phyloP scores from a whole-genome alignment of 495 filamentous ascomycete genomes.

The Aspergillus incahuasiensis region DNA sequence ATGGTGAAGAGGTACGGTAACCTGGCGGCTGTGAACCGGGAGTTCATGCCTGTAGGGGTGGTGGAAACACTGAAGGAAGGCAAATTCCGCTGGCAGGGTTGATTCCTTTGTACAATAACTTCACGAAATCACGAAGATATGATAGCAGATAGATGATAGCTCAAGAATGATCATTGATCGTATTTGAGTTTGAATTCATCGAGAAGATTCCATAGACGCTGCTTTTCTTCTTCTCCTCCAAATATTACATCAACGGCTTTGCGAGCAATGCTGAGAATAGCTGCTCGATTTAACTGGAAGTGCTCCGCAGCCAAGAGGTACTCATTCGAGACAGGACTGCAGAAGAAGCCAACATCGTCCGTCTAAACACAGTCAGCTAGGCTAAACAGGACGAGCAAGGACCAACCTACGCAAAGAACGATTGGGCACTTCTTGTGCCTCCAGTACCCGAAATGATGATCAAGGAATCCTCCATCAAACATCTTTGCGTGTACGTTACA shows the following conservation, averaged over 20 bases:
- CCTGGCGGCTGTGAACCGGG: slow-evolving; percentile 57
- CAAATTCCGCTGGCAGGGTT: slow-evolving; percentile 56
- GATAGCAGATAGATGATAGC: neutral
- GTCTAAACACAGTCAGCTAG: slow-evolving; percentile 50
- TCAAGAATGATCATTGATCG: neutral
- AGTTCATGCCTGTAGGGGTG: slow-evolving; percentile 60
- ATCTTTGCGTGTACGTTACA: slow-evolving; percentile 78
- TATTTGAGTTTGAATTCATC: slow-evolving; percentile 22
- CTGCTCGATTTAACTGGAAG: slow-evolving; percentile 53
- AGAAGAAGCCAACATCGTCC: slow-evolving; percentile 83
- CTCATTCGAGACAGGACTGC: slow-evolving; percentile 73
- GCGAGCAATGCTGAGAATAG: slow-evolving; percentile 54
- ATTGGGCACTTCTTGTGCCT: slow-evolving; percentile 47
- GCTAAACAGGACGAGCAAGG: slow-evolving; percentile 4
- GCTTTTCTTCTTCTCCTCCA: slow-evolving; percentile 56
- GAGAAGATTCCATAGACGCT: slow-evolving; percentile 50
- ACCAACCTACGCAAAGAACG: slow-evolving; percentile 53
- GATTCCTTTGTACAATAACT: slow-evolving; percentile 4
- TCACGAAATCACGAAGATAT: slow-evolving; percentile 2
- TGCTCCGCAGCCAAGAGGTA: slow-evolving; percentile 68
- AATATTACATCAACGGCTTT: slow-evolving; percentile 62
- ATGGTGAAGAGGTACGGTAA: slow-evolving; percentile 58
- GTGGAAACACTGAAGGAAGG: slow-evolving; percentile 57
- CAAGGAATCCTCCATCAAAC: slow-evolving; percentile 60
- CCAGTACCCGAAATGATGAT: slow-evolving; percentile 75